Evolutionary conservation across 495 filamentous ascomycete genomes (phyloP).

Genomic region (Filosporella fistucella): DNA sequence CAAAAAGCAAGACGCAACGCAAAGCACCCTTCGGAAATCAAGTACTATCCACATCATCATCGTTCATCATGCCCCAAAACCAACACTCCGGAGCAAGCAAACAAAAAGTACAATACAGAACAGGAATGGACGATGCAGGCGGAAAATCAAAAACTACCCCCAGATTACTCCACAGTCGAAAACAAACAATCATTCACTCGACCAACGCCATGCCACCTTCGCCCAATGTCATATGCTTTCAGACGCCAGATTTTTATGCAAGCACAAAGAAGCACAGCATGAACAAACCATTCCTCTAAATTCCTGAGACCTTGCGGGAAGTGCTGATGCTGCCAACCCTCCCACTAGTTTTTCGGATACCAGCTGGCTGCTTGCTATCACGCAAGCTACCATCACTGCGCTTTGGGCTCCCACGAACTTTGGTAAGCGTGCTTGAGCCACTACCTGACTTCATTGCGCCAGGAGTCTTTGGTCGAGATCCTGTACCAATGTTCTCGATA

Average conservation of each 20-base stretch:
- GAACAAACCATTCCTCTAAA: constrained; percentile 11
- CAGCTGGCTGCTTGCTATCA: constrained; percentile 47
- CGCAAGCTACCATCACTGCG: constrained; percentile 47
- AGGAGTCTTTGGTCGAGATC: constrained; percentile 61
- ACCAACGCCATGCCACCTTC: constrained; percentile 4
- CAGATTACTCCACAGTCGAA: constrained; percentile 13
- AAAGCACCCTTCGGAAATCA: too few species aligned
- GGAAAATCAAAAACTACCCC: not conserved
- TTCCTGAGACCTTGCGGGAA: constrained; percentile 24
- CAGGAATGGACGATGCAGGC: not conserved
- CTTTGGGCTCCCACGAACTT: constrained; percentile 60
- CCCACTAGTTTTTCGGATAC: constrained; percentile 89
- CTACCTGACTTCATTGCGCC: constrained; percentile 49
- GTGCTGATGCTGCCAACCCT: constrained; percentile 74
- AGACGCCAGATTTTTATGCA: constrained; percentile 25
- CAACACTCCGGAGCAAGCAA: constrained; percentile 1
- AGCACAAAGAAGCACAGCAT: constrained; percentile 19
- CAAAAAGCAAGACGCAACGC: not conserved
- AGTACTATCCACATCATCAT: constrained; percentile 13
- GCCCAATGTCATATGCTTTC: constrained; percentile 21
- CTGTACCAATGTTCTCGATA: constrained; percentile 44
- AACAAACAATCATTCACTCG: constrained; percentile 10
- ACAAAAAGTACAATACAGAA: not conserved
- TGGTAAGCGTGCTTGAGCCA: constrained; percentile 65
- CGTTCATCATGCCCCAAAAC: constrained; percentile 8